These are phyloP conservation scores for Balamuthia mandrillaris DNA, from an alignment of 208 protist species.

Conservation along the genomic window DNA sequence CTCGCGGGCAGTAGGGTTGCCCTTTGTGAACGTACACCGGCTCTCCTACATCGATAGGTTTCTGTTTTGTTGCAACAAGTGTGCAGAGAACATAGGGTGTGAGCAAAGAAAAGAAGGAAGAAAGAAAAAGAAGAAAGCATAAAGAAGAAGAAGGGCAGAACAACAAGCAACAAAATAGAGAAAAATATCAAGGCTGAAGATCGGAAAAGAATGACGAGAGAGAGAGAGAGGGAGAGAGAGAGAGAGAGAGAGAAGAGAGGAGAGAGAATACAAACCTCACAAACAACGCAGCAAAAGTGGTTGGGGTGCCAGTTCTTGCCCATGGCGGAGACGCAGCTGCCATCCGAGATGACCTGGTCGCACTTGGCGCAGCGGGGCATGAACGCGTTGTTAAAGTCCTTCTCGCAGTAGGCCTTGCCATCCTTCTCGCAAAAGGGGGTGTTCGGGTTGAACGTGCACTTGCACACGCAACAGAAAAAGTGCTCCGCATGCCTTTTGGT, in stretches of 20 bases:
- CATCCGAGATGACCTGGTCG: background rate
- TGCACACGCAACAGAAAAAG: background rate
- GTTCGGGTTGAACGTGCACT: background rate
- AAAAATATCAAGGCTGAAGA: too few relatives aligned
- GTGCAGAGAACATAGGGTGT: too few relatives aligned
- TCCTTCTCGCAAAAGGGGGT: background rate
- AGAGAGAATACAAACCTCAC: background rate
- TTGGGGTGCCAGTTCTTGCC: constrained; percentile 6
- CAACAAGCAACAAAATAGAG: too few relatives aligned
- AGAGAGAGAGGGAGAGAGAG: background rate
- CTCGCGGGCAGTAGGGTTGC: background rate
- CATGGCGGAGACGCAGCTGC: background rate
- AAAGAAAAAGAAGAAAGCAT: background rate
- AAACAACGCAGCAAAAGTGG: background rate
- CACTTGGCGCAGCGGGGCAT: background rate
- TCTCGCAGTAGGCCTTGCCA: background rate
- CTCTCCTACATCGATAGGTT: background rate
- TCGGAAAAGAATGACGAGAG: background rate
- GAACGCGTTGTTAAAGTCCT: background rate
- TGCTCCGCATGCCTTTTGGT: background rate
- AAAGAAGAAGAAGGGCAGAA: background rate
- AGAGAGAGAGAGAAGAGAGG: background rate
- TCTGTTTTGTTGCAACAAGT: too few relatives aligned
- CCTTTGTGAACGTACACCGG: background rate
- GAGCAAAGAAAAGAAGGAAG: too few relatives aligned